Evolutionary conservation across 805 yeast species (phyloP).

Genomic region (Lachancea waltii): DNA sequence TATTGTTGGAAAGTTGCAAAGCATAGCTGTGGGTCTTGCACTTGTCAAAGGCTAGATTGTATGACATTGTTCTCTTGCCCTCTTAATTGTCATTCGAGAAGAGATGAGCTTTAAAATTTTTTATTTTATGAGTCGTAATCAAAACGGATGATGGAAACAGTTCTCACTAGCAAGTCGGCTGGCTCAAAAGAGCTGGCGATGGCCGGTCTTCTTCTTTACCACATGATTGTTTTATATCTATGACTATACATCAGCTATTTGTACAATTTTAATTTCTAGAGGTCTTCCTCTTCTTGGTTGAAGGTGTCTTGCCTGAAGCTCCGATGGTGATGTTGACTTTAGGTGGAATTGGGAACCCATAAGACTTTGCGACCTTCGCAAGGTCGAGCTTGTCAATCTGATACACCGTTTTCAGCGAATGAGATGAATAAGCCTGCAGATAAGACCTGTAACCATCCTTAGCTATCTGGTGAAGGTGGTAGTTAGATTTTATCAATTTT

Average conservation of each 20-base stretch:
- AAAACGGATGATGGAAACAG: no score
- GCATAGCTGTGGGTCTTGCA: conserved; percentile 19
- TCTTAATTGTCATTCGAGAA: not conserved
- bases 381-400: conserved; percentile 92
- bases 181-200: no score
- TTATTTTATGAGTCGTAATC: no score
- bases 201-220: no score
- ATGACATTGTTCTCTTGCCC: conserved; percentile 14
- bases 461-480: conserved; percentile 91
- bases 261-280: conserved; percentile 13
- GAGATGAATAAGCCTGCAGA: conserved; percentile 95
- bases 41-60: conserved; percentile 26
- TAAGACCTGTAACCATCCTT: conserved; percentile 96
- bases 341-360: conserved; percentile 93
- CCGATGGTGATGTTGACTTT: conserved; percentile 95
- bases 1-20: conserved; percentile 26
- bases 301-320: conserved; percentile 67
- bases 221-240: conserved; percentile 1
- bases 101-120: not conserved
- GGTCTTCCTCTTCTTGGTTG: conserved; percentile 21
- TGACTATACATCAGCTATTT: not conserved
- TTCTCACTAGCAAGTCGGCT: no score
- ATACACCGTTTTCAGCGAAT: conserved; percentile 91
- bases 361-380: conserved; percentile 90
- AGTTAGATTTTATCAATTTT: conserved; percentile 84